Conservation (phyloP, 306 rosid species). For the Luffa acutangula region DNA sequence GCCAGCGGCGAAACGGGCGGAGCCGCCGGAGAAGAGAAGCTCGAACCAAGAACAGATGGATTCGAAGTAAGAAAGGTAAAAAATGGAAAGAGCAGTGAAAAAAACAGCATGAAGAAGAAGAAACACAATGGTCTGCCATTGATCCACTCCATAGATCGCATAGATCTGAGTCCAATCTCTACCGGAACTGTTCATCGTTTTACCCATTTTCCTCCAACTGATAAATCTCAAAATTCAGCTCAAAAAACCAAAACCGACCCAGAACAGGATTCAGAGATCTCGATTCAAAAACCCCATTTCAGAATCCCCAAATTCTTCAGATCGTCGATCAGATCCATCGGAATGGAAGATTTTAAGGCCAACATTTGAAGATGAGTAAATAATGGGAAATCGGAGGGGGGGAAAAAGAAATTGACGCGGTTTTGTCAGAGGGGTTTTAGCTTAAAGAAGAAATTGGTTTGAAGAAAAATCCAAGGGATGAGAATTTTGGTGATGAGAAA, state of each 20-base stretch:
- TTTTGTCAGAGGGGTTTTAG: constrained; percentile 33
- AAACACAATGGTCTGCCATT: constrained; percentile 78
- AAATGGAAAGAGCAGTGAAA: constrained; percentile 49
- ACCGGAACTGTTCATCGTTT: constrained; percentile 20
- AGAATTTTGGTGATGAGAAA: not conserved
- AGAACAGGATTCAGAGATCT: not conserved
- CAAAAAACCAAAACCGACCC: not conserved
- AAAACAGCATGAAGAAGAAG: constrained; percentile 66
- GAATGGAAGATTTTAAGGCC: not conserved
- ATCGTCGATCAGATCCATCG: not conserved
- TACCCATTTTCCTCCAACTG: constrained; percentile 40
- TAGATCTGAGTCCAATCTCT: constrained; percentile 93
- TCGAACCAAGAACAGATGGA: constrained; percentile 45
- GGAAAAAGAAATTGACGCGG: constrained; percentile 31
- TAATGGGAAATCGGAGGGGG: too few relatives aligned
- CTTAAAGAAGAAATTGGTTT: not conserved
- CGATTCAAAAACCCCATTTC: not conserved
- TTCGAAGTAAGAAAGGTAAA: constrained; percentile 59
- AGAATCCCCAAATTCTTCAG: not conserved
- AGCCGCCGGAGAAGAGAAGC: constrained; percentile 29
- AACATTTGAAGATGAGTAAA: not conserved
- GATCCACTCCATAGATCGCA: constrained; percentile 87
- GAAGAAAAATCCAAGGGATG: not conserved
- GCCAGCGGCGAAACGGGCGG: constrained; percentile 83
- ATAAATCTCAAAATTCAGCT: not conserved